phyloP scores from a whole-genome alignment of 164 flowering plant species.

The Aristolochia contorta region DNA sequence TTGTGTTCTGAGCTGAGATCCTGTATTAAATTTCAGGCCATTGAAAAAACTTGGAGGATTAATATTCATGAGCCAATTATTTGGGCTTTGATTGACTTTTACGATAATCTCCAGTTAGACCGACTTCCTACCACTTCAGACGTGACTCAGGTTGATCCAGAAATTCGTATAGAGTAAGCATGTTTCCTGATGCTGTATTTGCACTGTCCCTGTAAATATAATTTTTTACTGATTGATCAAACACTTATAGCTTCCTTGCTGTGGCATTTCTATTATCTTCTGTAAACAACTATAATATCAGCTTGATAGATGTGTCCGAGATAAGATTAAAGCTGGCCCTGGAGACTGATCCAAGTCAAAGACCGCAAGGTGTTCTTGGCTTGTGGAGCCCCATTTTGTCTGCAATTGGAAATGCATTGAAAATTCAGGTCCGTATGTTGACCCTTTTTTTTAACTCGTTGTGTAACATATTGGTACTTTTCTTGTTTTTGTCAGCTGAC shows the following conservation, averaged over 20 bases:
- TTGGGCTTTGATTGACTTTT: slow-evolving; percentile 80
- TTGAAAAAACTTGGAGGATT: slow-evolving; percentile 76
- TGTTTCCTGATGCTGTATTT: background rate
- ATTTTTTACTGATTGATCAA: too few species aligned
- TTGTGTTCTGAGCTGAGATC: background rate
- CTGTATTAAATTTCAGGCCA: slow-evolving; percentile 42
- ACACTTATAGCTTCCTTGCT: background rate
- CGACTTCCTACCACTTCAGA: slow-evolving; percentile 54
- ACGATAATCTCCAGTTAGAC: slow-evolving; percentile 62
- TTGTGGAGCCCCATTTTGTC: slow-evolving; percentile 94
- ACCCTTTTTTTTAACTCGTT: background rate
- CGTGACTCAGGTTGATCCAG: slow-evolving; percentile 86
- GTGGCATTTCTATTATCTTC: background rate
- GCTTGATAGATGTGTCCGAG: slow-evolving; percentile 90
- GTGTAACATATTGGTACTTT: background rate
- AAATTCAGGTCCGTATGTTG: slow-evolving; percentile 58
- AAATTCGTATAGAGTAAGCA: slow-evolving; percentile 80
- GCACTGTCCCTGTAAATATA: too few species aligned
- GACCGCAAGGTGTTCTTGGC: slow-evolving; percentile 93
- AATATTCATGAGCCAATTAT: slow-evolving; percentile 92
- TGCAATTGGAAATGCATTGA: slow-evolving; percentile 89
- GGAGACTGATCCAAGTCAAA: slow-evolving; percentile 81
- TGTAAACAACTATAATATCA: slow-evolving; percentile 24
- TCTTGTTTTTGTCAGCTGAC: background rate
- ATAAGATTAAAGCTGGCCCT: slow-evolving; percentile 64